Conservation (phyloP, 345 rosid genomes). For the Euphorbia tirucalli region DNA sequence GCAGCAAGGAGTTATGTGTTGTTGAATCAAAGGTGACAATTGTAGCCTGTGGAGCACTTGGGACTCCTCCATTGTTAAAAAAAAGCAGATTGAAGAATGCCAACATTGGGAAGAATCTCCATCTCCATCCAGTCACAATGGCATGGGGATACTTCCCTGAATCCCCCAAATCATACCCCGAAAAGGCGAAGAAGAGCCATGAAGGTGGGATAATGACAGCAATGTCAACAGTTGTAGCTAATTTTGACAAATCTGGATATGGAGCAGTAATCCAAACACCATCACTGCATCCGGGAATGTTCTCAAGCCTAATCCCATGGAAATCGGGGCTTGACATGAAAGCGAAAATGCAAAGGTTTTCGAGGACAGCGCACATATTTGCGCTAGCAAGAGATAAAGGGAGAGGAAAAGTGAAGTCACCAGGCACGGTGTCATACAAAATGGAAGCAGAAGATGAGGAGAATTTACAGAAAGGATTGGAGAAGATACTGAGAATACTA, state of each 20-base stretch:
- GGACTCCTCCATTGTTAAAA: slow-evolving; percentile 54
- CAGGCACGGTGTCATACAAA: slow-evolving; percentile 42
- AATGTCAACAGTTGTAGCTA: slow-evolving; percentile 52
- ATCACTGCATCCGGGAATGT: slow-evolving; percentile 78
- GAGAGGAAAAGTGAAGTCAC: slow-evolving; percentile 46
- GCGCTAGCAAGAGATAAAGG: slow-evolving; percentile 69
- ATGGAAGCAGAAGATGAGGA: slow-evolving; percentile 49
- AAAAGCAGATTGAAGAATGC: slow-evolving; percentile 60
- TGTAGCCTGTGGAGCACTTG: slow-evolving; percentile 75
- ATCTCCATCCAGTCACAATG: slow-evolving; percentile 81
- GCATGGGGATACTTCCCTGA: slow-evolving; percentile 85
- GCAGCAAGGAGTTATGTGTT: slow-evolving; percentile 41
- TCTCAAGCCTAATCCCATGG: slow-evolving; percentile 73
- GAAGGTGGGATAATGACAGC: slow-evolving; percentile 88
- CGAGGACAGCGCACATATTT: slow-evolving; percentile 68
- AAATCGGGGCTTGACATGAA: slow-evolving; percentile 59
- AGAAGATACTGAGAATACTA: slow-evolving; percentile 57
- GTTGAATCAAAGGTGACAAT: slow-evolving; percentile 59
- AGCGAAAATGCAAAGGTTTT: slow-evolving; percentile 54
- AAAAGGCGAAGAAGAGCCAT: slow-evolving; percentile 62
- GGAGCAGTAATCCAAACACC: slow-evolving; percentile 79
- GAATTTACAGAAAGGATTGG: slow-evolving; percentile 53
- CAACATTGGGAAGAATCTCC: slow-evolving; percentile 66
- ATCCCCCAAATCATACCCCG: slow-evolving; percentile 49
- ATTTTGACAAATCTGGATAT: slow-evolving; percentile 41